A percentile compares a stretch with the other conserved stretches of the same genome.
Evolutionary conservation across 345 rosid species (phyloP).

Genomic region (Citrus unshiu): DNA sequence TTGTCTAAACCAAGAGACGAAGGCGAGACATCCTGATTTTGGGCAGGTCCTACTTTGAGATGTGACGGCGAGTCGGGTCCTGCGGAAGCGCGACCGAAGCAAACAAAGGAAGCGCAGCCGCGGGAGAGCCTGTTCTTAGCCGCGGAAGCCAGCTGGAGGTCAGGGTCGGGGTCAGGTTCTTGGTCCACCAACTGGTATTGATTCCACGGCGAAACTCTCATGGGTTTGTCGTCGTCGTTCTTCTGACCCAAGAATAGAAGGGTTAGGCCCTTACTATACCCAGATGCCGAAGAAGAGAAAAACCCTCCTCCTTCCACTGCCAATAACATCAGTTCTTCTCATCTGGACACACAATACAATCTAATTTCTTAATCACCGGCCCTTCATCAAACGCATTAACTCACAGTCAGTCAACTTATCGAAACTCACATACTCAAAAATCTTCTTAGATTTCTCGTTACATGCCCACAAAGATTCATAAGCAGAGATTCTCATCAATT

Average conservation of each 20-base stretch:
- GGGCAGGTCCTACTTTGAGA: slow-evolving; percentile 78
- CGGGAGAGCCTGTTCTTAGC: slow-evolving; percentile 68
- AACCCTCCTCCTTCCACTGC: slow-evolving; percentile 98
- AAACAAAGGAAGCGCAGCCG: slow-evolving; percentile 81
- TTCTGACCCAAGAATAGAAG: slow-evolving; percentile 86
- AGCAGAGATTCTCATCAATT: background rate
- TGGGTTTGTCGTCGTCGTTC: slow-evolving; percentile 74
- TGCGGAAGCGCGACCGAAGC: slow-evolving; percentile 90
- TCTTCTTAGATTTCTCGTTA: background rate
- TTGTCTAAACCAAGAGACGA: slow-evolving; percentile 46
- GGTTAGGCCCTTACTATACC: slow-evolving; percentile 86
- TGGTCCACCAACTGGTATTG: slow-evolving; percentile 93
- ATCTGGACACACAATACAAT: slow-evolving; percentile 46
- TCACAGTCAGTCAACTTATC: slow-evolving; percentile 26
- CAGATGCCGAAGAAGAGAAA: slow-evolving; percentile 96
- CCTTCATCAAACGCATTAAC: slow-evolving; percentile 22
- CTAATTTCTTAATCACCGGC: slow-evolving; percentile 20
- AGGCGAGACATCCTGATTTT: slow-evolving; percentile 49
- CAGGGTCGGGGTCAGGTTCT: slow-evolving; percentile 65
- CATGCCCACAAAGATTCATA: background rate
- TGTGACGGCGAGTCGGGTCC: slow-evolving; percentile 68
- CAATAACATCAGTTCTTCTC: slow-evolving; percentile 90
- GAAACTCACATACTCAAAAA: background rate
- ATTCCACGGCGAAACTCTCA: slow-evolving; percentile 96
- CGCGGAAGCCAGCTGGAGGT: slow-evolving; percentile 95